phyloP scores from a whole-genome alignment of 2,329 filamentous ascomycete genomes.

The Fusarium siculi region DNA sequence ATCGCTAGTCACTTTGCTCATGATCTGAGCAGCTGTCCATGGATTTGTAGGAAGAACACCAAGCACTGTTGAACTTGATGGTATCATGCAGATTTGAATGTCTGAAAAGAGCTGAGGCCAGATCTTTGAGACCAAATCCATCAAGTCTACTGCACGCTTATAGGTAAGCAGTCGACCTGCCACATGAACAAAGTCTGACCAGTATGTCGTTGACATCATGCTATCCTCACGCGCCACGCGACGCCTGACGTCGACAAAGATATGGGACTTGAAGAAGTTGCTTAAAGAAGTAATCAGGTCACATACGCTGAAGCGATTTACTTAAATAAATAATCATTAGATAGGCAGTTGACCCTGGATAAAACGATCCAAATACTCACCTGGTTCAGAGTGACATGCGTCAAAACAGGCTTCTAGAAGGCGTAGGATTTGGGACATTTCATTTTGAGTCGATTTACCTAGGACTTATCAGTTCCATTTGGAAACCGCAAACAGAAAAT shows the following conservation, averaged over 20 bases:
- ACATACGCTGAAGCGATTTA: not conserved
- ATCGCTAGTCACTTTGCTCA: not conserved
- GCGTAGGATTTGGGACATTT: not conserved
- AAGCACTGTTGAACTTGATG: not conserved
- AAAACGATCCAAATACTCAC: not conserved
- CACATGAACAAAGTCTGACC: not conserved
- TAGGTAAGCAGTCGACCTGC: not conserved
- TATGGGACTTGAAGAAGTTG: not conserved
- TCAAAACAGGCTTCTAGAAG: not conserved
- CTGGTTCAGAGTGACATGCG: not conserved
- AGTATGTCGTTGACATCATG: not conserved
- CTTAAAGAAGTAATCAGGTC: not conserved
- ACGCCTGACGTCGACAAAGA: not conserved
- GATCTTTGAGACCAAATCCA: not conserved
- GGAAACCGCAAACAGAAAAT: rapidly evolving
- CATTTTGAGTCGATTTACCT: not conserved
- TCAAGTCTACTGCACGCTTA: not conserved
- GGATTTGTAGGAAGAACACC: not conserved
- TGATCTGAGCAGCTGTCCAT: not conserved
- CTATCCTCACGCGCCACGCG: not conserved
- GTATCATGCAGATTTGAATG: not conserved
- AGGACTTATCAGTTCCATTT: not conserved
- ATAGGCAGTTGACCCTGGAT: not conserved
- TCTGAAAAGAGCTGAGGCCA: not conserved
- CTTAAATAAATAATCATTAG: not conserved